Evolutionary conservation across 805 yeast genomes (phyloP).

Genomic region (Ogataea saltuana): DNA sequence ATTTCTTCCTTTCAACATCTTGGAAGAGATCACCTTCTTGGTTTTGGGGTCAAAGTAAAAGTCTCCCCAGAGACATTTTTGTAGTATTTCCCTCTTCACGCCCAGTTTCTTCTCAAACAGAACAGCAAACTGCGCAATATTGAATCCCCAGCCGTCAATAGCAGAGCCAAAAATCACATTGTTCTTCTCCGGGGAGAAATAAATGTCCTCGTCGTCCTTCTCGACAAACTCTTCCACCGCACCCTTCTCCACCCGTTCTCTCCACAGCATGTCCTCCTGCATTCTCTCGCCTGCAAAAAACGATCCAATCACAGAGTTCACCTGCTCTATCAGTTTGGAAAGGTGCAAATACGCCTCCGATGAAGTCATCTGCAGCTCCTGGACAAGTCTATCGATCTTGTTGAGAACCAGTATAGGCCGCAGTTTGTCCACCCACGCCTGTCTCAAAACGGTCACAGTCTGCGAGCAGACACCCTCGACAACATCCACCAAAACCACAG

Average conservation of each 20-base stretch:
- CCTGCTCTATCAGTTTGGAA: slow-evolving; percentile 81
- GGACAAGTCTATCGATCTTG: slow-evolving; percentile 83
- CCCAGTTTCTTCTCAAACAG: slow-evolving; percentile 84
- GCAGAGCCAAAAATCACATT: slow-evolving; percentile 92
- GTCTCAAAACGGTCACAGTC: slow-evolving; percentile 90
- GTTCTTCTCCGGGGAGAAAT: slow-evolving; percentile 83
- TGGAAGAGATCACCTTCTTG: slow-evolving; percentile 73
- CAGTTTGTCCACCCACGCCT: slow-evolving; percentile 91
- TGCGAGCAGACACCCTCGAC: slow-evolving; percentile 99
- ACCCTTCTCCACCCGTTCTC: slow-evolving; percentile 58
- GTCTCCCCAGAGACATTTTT: slow-evolving; percentile 95
- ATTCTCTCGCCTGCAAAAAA: slow-evolving; percentile 91
- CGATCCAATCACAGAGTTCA: slow-evolving; percentile 90
- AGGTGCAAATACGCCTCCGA: slow-evolving; percentile 83
- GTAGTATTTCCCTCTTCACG: slow-evolving; percentile 73
- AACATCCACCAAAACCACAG: slow-evolving; percentile 91
- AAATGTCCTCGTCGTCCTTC: slow-evolving; percentile 75
- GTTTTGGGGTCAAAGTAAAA: slow-evolving; percentile 86
- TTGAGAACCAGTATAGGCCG: slow-evolving; percentile 87
- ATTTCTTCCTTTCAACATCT: slow-evolving; percentile 57
- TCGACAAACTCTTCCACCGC: slow-evolving; percentile 60
- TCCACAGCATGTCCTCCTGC: slow-evolving; percentile 79
- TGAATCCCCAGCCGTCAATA: slow-evolving; percentile 97
- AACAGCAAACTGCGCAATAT: slow-evolving; percentile 82
- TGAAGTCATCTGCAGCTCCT: slow-evolving; percentile 81